Conservation (phyloP, 192 early-diverging fungal species). For the Mortierella antarctica region DNA sequence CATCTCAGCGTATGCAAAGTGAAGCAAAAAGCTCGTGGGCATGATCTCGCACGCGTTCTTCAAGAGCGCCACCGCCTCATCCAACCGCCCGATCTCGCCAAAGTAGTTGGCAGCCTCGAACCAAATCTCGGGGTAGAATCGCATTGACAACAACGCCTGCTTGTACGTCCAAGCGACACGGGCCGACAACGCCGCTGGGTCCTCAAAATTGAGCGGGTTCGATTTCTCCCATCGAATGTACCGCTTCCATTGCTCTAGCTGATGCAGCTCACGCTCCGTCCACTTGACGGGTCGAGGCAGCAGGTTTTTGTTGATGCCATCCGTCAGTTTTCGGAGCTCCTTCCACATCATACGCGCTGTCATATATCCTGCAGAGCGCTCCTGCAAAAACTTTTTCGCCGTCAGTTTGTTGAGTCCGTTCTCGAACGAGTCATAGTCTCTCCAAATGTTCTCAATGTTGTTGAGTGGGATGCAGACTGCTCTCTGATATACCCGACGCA, state of each 20-base stretch:
- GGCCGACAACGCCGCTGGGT: slow-evolving; percentile 63
- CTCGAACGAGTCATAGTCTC: slow-evolving; percentile 94
- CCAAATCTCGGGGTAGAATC: slow-evolving; percentile 94
- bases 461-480: slow-evolving; percentile 89
- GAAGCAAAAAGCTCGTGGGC: slow-evolving; percentile 77
- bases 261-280: slow-evolving; percentile 76
- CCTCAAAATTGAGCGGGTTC: slow-evolving; percentile 88
- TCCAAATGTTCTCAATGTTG: slow-evolving; percentile 95
- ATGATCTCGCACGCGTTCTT: slow-evolving; percentile 75
- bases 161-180: slow-evolving; percentile 90
- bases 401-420: slow-evolving; percentile 85
- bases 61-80: slow-evolving; percentile 71
- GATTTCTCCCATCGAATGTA: slow-evolving; percentile 92
- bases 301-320: slow-evolving; percentile 75
- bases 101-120: slow-evolving; percentile 74
- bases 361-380: slow-evolving; percentile 92
- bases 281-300: slow-evolving; percentile 84
- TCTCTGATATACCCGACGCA: slow-evolving; percentile 86
- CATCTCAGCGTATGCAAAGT: slow-evolving; percentile 80
- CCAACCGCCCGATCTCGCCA: slow-evolving; percentile 62
- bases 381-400: slow-evolving; percentile 91
- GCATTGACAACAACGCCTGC: slow-evolving; percentile 83
- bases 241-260: slow-evolving; percentile 78
- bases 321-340: slow-evolving; percentile 83
- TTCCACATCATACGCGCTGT: slow-evolving; percentile 88